Evolutionary conservation across 2,329 filamentous ascomycete species (phyloP).

Genomic region (Fusarium sp.): DNA sequence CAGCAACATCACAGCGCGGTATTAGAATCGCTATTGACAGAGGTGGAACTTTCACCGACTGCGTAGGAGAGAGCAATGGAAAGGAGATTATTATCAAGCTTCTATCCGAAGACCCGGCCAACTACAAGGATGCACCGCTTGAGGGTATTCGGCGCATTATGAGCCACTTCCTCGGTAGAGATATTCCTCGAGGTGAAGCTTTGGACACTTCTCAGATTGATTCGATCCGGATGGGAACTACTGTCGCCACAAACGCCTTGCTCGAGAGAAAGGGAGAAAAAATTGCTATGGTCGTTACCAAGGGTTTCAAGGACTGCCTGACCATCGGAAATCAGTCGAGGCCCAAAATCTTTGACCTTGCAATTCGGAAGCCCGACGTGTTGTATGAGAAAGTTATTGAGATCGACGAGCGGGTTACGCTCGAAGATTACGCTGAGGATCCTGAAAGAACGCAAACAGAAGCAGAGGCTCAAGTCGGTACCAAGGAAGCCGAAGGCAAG

Average conservation of each 20-base stretch:
- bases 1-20: conserved; percentile 57
- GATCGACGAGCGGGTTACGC: conserved; percentile 87
- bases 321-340: conserved; percentile 91
- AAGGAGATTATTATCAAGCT: conserved; percentile 88
- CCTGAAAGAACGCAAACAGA: conserved; percentile 68
- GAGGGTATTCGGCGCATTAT: conserved; percentile 91
- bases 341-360: conserved; percentile 90
- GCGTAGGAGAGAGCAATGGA: conserved; percentile 82
- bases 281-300: conserved; percentile 87
- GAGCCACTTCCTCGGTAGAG: conserved; percentile 75
- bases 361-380: conserved; percentile 86
- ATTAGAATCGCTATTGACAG: conserved; percentile 81
- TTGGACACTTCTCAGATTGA: conserved; percentile 86
- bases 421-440: conserved; percentile 93
- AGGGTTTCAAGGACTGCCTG: conserved; percentile 87
- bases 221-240: conserved; percentile 95
- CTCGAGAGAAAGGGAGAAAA: conserved; percentile 90
- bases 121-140: conserved; percentile 90
- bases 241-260: conserved; percentile 90
- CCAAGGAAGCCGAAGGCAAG: conserved; percentile 58
- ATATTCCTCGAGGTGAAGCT: conserved; percentile 81
- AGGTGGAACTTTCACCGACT: conserved; percentile 93
- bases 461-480: conserved; percentile 63
- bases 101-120: conserved; percentile 87
- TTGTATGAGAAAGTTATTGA: conserved; percentile 88